phyloP scores from a whole-genome alignment of 2,329 filamentous ascomycete genomes.

The Scopulariopsis brevicaulis region DNA sequence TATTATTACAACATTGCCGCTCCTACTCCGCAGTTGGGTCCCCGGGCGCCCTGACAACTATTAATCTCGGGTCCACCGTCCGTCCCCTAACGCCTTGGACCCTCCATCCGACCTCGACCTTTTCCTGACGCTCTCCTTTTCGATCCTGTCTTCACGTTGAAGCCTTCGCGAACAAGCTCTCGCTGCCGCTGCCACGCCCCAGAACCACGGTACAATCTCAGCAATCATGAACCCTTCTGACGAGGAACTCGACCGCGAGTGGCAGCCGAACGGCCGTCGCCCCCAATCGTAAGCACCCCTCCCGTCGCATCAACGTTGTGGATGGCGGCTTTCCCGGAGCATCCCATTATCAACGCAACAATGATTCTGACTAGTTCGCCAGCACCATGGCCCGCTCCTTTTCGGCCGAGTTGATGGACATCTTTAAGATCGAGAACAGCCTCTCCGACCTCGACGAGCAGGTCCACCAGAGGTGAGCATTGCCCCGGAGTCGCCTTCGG shows the following conservation, averaged over 20 bases:
- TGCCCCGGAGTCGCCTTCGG: not conserved
- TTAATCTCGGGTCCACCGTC: not conserved
- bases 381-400: constrained; percentile 85
- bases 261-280: constrained; percentile 66
- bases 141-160: not conserved
- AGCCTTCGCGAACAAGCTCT: not conserved
- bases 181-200: not conserved
- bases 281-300: constrained; percentile 67
- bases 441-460: constrained; percentile 62
- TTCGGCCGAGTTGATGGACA: constrained; percentile 73
- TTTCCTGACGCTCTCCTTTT: not conserved
- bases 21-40: not conserved
- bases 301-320: not conserved
- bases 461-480: constrained; percentile 63
- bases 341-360: not conserved
- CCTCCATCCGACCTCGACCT: not conserved
- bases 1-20: not conserved
- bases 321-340: not conserved
- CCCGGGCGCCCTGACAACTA: not conserved
- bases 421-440: constrained; percentile 78
- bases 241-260: constrained; percentile 63
- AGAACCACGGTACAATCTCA: not conserved
- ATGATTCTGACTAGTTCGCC: constrained; percentile 9
- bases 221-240: constrained; percentile 34
- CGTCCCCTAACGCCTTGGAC: not conserved